Base-by-base conservation (phyloP, 768 basidiomycete species). In the Mycena haematopus region DNA sequence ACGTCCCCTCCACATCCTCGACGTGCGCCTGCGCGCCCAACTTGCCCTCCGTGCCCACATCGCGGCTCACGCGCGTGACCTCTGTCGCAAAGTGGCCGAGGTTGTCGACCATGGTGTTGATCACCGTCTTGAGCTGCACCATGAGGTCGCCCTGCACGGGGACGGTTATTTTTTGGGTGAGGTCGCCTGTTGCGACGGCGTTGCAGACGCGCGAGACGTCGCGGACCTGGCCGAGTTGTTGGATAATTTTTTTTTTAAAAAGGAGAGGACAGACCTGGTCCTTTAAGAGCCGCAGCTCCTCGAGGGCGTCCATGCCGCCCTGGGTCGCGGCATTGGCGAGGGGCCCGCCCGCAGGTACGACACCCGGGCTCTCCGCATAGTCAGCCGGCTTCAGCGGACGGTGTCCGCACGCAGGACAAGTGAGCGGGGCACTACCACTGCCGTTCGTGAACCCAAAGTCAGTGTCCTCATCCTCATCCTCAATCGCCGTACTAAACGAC, bases 11-110 rank as follows among this genome's bases (percentile, higher is more conserved):
- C 6, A 90, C 89, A 35, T 86, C 87, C 22, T 86, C 84, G 3
- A 91, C 90, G 62, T 78, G 79, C 0, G 90, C 91, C 68, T 91
- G 89, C 40, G 90, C 90, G 60, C 90, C 90, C 73, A 49, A 83
- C 85, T 66, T 88, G 58, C 65, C 64, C 64, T 67, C 66, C 15
- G 66, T 67, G 38, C 66, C 88, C 69, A 89, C 88, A 69, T 91
- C 90, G 55, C 90, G 77, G 1, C 88, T 87, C 14, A 92, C 91
- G 60, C 88, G 82, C 15, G 86, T 88, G 47, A 90, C 89, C 66
- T 86, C 83, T 25, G 78, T 81, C 7, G 82, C 85, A 21, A 86
- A 75, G 6, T 80, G 83, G 2, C 81, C 84, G 14, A 86, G 71
- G 63, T 83, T 63, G 59, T 64, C 62, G 56, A 84, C 83, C 84